phyloP scores from a whole-genome alignment of 768 basidiomycete species.

The Podaxis carcinomalis region DNA sequence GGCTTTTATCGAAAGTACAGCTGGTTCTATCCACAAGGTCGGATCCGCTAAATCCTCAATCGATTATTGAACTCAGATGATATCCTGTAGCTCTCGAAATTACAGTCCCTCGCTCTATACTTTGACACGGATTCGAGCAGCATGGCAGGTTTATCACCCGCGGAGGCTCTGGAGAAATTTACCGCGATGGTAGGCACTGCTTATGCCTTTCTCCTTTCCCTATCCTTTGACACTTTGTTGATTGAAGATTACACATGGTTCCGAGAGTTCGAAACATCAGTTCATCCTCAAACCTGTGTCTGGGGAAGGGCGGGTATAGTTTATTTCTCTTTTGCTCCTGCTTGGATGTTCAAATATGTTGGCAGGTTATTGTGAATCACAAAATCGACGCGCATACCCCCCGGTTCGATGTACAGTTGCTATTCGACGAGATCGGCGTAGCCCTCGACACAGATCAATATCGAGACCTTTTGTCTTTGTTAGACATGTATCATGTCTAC shows the following conservation, averaged over 20 bases:
- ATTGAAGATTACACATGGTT: slow-evolving; percentile 38
- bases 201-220: neutral
- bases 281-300: slow-evolving; percentile 95
- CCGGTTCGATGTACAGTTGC: slow-evolving; percentile 79
- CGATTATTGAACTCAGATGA: neutral
- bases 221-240: neutral
- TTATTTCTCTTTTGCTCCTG: slow-evolving; percentile 6
- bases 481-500: slow-evolving; percentile 97
- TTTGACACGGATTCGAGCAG: slow-evolving; percentile 90
- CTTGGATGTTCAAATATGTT: slow-evolving; percentile 4
- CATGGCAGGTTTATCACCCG: slow-evolving; percentile 61
- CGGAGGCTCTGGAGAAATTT: slow-evolving; percentile 71
- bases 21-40: slow-evolving; percentile 87
- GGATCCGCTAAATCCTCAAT: neutral
- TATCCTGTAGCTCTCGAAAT: slow-evolving; percentile 63
- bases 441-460: slow-evolving; percentile 93
- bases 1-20: slow-evolving; percentile 88
- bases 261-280: slow-evolving; percentile 68
- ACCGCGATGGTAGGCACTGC: slow-evolving; percentile 56
- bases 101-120: slow-evolving; percentile 86
- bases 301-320: slow-evolving; percentile 78
- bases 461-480: slow-evolving; percentile 84
- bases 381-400: slow-evolving; percentile 70
- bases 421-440: slow-evolving; percentile 92
- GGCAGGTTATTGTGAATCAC: slow-evolving; percentile 78